Conservation (phyloP, 345 rosid species). For the Anastatica hierochuntica region DNA sequence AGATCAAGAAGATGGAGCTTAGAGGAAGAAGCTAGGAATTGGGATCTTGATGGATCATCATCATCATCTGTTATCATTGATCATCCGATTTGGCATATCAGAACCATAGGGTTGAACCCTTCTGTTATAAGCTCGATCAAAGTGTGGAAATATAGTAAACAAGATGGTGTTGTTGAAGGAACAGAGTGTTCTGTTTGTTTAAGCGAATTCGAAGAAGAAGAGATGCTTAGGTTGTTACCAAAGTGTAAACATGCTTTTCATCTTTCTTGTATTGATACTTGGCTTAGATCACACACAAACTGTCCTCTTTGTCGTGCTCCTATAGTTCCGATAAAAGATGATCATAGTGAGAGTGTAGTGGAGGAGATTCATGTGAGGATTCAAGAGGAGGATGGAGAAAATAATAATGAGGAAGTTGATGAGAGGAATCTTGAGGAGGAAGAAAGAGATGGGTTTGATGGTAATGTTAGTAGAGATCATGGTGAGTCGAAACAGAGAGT, state of each 20-base stretch:
- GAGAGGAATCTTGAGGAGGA: slow-evolving; percentile 12
- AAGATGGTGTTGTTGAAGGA: slow-evolving; percentile 50
- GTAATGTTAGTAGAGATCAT: slow-evolving; percentile 16
- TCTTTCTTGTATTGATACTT: slow-evolving; percentile 57
- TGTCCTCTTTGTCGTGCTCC: slow-evolving; percentile 67
- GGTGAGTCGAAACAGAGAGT: slow-evolving; percentile 20
- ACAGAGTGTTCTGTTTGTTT: slow-evolving; percentile 75
- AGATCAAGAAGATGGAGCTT: slow-evolving; percentile 24
- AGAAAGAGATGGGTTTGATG: slow-evolving; percentile 18
- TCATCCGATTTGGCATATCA: slow-evolving; percentile 64
- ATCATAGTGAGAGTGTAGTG: background rate
- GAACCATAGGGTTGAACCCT: slow-evolving; percentile 49
- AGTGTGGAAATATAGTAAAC: slow-evolving; percentile 36
- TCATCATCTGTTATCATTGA: slow-evolving; percentile 33
- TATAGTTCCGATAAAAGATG: slow-evolving; percentile 10
- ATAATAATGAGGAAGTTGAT: slow-evolving; percentile 16
- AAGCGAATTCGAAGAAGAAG: slow-evolving; percentile 60
- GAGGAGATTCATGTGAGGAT: slow-evolving; percentile 22
- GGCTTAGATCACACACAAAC: slow-evolving; percentile 62
- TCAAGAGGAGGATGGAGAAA: slow-evolving; percentile 18
- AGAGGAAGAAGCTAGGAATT: slow-evolving; percentile 29
- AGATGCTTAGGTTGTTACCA: slow-evolving; percentile 49
- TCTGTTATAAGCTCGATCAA: slow-evolving; percentile 46
- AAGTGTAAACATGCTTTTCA: slow-evolving; percentile 80
- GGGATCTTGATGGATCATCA: slow-evolving; percentile 27